A percentile compares a stretch with the other conserved stretches of the same genome.
Evolutionary conservation across 768 basidiomycete genomes (phyloP).

Genomic region (Psilocybe cyanescens): DNA sequence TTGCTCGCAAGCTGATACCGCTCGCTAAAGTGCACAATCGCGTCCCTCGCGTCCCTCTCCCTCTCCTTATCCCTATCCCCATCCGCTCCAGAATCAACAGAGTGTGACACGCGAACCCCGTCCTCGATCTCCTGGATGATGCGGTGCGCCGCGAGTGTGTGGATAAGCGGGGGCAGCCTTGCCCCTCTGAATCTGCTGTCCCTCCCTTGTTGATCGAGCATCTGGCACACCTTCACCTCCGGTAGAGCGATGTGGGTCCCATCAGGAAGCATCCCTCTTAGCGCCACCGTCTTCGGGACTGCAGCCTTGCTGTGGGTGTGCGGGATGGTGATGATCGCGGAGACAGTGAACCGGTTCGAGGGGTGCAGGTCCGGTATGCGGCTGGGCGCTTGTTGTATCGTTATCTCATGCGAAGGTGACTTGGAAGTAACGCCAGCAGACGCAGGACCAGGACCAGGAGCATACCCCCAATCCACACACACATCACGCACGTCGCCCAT

Average conservation of each 20-base stretch:
- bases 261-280: slow-evolving; percentile 4
- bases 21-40: slow-evolving; percentile 5
- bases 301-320: no score
- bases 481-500: background rate
- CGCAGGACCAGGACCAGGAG: background rate
- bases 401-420: no score
- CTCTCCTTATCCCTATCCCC: background rate
- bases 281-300: slow-evolving; percentile 1
- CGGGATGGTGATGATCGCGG: slow-evolving; percentile 3
- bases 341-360: slow-evolving; percentile 9
- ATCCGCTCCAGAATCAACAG: no score
- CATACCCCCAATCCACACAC: slow-evolving; percentile 1
- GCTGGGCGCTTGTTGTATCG: slow-evolving; percentile 7
- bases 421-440: no score
- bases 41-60: slow-evolving; percentile 5
- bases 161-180: slow-evolving; percentile 4
- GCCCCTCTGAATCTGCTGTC: background rate
- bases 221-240: background rate
- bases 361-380: slow-evolving; percentile 3
- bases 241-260: background rate
- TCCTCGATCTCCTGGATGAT: slow-evolving; percentile 12
- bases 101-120: slow-evolving; percentile 1
- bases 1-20: slow-evolving; percentile 11
- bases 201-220: background rate
- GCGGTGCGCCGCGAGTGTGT: slow-evolving; percentile 8